Base-by-base conservation (phyloP, 2,329 filamentous ascomycete species). In the Mycogone perniciosa region DNA sequence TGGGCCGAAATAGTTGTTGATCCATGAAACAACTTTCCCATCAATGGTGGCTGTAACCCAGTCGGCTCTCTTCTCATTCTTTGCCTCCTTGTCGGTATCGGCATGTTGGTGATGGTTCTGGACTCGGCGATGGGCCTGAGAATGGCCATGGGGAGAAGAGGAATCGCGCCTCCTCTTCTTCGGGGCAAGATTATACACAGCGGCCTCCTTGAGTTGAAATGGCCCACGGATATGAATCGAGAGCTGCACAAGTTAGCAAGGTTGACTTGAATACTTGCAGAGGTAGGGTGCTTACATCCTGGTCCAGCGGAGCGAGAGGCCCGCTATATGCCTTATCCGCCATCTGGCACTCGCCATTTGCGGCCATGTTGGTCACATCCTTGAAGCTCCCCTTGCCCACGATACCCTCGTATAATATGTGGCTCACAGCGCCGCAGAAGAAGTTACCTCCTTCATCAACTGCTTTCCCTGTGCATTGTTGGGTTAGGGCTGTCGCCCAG, bases 141-240 rank as follows among this genome's bases (percentile, higher is more conserved):
- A 69, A 61, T 81, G 78, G 45, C 67, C 70, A 58, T 69, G 68
- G 50, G 59, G 59, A 13, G 33, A 47, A 35, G 54, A 48, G n/a
- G 44, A 37, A 10, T 59, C 57, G 44, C 65, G 65, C 60, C 64
- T 62, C 44, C 60, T 57, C 34, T 56, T 62, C 35, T 66, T 62
- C 27, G 62, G 57, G 26, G 71, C 71, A n/a, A 80, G 76, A 42
- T 73, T 76, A 67, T 89, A 91, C 49, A 83, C 82, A 8, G 85
- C 87, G 49, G 89, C 74, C 57, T 87, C 77, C 62, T 81, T 81
- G 31, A 91, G 64, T 37, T 77, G 69, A 58, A 88, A 65, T 1
- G 87, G 86, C 3, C 87, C 88, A 58, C 86, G 83, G 62, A 90
- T 75, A 64, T 89, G 84, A 55, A 88, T 67, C 1, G 85, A 88